Evolutionary conservation across 2,329 filamentous ascomycete genomes (phyloP).

Genomic region (Endothia cerciana): DNA sequence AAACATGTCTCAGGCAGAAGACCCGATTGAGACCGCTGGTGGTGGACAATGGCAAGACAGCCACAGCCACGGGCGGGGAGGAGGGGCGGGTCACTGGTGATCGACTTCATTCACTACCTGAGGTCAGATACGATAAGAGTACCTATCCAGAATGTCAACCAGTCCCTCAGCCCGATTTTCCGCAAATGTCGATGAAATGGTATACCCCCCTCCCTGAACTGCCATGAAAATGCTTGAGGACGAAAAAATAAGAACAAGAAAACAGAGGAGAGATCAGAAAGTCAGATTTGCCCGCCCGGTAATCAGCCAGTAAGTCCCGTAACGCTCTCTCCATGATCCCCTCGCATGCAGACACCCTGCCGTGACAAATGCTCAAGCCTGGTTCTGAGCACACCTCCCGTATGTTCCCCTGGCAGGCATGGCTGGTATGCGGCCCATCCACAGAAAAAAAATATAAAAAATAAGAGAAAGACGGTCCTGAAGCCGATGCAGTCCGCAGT

Average conservation of each 20-base stretch:
- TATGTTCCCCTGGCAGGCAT: neutral
- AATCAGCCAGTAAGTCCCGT: neutral
- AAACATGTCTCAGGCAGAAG: neutral
- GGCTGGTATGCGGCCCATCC: neutral
- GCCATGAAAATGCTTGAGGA: conserved; percentile 26
- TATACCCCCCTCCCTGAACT: conserved; percentile 25
- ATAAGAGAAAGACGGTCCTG: too few species aligned
- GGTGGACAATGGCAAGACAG: neutral
- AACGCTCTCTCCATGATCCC: too few species aligned
- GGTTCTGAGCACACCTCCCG: neutral
- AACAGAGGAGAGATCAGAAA: neutral
- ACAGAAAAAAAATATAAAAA: neutral
- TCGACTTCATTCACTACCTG: neutral
- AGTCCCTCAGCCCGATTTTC: neutral
- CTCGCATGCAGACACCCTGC: neutral
- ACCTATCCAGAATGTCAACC: neutral
- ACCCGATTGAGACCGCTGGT: neutral
- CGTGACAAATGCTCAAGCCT: neutral
- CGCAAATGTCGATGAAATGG: conserved; percentile 23
- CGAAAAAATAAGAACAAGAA: neutral
- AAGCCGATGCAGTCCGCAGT: conserved; percentile 4
- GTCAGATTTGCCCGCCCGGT: conserved; percentile 1
- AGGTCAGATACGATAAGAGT: neutral
- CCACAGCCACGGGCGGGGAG: neutral
- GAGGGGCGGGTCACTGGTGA: neutral